These are phyloP conservation scores for Candolleomyces eurysporus DNA, from an alignment of 768 basidiomycete genomes.

Conservation along the genomic window DNA sequence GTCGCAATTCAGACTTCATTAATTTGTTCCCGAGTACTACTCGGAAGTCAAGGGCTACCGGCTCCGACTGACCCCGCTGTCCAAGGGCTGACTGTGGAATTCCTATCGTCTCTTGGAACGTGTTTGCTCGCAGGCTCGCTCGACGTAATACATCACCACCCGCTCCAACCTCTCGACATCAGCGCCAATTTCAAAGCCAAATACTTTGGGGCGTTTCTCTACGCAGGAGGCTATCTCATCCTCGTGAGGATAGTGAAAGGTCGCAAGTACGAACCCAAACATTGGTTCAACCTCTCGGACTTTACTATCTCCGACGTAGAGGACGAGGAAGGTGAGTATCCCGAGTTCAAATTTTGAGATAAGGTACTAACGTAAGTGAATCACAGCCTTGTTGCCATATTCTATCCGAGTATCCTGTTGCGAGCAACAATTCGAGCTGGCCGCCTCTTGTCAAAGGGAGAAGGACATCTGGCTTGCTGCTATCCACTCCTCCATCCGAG, in stretches of 20 bases:
- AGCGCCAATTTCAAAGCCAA: slow-evolving; percentile 65
- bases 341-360: background rate
- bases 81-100: slow-evolving; percentile 47
- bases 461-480: slow-evolving; percentile 84
- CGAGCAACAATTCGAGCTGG: slow-evolving; percentile 80
- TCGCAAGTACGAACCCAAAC: slow-evolving; percentile 78
- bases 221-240: slow-evolving; percentile 79
- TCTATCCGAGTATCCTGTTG: slow-evolving; percentile 72
- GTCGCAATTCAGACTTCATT: slow-evolving; percentile 63
- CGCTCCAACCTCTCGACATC: slow-evolving; percentile 40
- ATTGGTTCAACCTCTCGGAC: slow-evolving; percentile 81
- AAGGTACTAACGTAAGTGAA: background rate
- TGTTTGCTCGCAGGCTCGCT: slow-evolving; percentile 83
- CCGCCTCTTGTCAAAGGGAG: slow-evolving; percentile 80
- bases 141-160: slow-evolving; percentile 77
- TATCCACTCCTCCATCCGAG: slow-evolving; percentile 51
- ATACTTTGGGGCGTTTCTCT: slow-evolving; percentile 90
- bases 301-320: slow-evolving; percentile 70
- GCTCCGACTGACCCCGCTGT: slow-evolving; percentile 26
- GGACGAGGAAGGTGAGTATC: slow-evolving; percentile 71
- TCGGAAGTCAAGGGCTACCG: slow-evolving; percentile 19
- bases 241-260: slow-evolving; percentile 83
- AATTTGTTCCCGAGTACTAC: slow-evolving; percentile 63
- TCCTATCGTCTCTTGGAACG: slow-evolving; percentile 71
- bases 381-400: slow-evolving; percentile 72